Conservation (phyloP, 2,329 filamentous ascomycete genomes). For the Alternaria infectoria region DNA sequence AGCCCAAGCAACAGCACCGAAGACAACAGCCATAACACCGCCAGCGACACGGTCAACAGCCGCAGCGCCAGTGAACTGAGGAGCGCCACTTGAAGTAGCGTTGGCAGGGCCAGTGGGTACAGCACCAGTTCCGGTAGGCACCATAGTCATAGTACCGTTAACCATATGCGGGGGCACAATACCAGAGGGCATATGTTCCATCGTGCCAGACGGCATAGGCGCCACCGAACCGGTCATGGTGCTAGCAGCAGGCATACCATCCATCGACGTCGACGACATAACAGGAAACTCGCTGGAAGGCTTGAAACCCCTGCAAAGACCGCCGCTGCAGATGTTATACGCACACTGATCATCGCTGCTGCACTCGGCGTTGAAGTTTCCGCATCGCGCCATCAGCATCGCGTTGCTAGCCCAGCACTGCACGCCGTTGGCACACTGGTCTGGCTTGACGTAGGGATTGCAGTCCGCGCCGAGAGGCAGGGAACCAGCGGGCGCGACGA, state of each 20-base stretch:
- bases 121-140: conserved; percentile 6
- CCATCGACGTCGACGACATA: not conserved
- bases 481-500: conserved; percentile 19
- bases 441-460: conserved; percentile 12
- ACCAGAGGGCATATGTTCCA: not conserved
- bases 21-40: conserved; percentile 15
- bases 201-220: not conserved
- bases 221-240: not conserved
- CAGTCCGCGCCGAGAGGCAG: conserved; percentile 24
- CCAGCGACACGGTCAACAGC: conserved; percentile 8
- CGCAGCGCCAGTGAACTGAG: conserved; percentile 25
- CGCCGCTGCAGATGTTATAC: conserved; percentile 22
- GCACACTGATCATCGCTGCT: conserved; percentile 20
- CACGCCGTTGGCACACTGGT: conserved; percentile 16
- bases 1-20: conserved; percentile 19
- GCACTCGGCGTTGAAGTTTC: conserved; percentile 28
- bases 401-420: conserved; percentile 26
- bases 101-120: conserved; percentile 5
- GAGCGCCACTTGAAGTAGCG: not conserved
- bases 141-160: conserved; percentile 11
- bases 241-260: not conserved
- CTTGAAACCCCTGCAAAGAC: conserved; percentile 21
- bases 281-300: not conserved
- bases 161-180: not conserved
- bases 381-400: conserved; percentile 16